These are phyloP conservation scores for Striga asiatica DNA, from an alignment of 257 asterid species.

Conservation along the genomic window DNA sequence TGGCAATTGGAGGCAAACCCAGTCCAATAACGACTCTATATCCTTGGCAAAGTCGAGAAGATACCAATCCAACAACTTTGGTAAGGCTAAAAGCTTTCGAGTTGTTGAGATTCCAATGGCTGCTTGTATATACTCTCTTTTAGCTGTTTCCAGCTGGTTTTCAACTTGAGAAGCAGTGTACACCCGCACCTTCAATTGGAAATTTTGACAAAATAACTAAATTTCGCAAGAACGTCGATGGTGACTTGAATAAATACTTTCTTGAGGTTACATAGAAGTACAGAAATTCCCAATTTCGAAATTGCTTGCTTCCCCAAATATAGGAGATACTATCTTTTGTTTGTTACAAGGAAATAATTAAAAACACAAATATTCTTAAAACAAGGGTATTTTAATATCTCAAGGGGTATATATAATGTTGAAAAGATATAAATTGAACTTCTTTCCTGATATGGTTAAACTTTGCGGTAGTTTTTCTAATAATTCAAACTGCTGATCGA, in stretches of 20 bases:
- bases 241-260: neutral
- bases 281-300: no score
- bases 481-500: no score
- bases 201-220: neutral
- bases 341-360: no score
- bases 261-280: neutral
- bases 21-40: slow-evolving; percentile 53
- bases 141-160: slow-evolving; percentile 59
- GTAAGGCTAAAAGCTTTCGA: slow-evolving; percentile 40
- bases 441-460: neutral
- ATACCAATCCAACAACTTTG: slow-evolving; percentile 71
- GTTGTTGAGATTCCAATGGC: slow-evolving; percentile 47
- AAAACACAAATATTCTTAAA: no score
- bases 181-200: slow-evolving; percentile 43
- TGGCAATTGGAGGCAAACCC: slow-evolving; percentile 73
- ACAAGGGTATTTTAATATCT: neutral
- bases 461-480: neutral
- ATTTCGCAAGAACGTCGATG: no score
- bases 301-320: no score
- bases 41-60: slow-evolving; percentile 74
- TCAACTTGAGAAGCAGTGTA: slow-evolving; percentile 59
- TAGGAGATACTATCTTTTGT: no score
- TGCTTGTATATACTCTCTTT: slow-evolving; percentile 58
- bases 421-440: neutral
- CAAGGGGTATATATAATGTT: no score